phyloP scores from a whole-genome alignment of 441 rosid genomes.

The Populus trichocarpa region DNA sequence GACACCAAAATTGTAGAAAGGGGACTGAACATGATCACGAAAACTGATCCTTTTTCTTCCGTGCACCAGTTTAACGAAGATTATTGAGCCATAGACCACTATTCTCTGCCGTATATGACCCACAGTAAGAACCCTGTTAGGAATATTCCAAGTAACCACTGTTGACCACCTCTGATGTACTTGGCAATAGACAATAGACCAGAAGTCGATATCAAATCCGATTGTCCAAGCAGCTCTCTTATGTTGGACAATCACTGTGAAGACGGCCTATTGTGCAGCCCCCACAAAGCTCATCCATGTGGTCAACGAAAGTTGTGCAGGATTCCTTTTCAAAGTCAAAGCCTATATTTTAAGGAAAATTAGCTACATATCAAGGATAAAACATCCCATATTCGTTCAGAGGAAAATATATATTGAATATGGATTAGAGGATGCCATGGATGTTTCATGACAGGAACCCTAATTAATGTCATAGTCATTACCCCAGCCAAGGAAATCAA shows the following conservation, averaged over 20 bases:
- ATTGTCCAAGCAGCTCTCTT: conserved; percentile 48
- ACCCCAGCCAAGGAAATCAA: conserved; percentile 51
- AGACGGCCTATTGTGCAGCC: conserved; percentile 61
- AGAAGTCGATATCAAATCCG: conserved; percentile 53
- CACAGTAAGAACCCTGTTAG: not conserved
- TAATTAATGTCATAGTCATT: conserved; percentile 52
- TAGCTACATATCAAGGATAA: not conserved
- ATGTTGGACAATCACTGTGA: conserved; percentile 43
- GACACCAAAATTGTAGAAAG: conserved; percentile 48
- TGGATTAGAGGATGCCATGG: conserved; percentile 38
- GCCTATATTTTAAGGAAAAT: conserved; percentile 33
- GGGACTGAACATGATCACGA: conserved; percentile 71
- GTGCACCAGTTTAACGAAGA: conserved; percentile 60
- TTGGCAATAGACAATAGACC: conserved; percentile 41
- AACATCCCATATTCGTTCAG: not conserved
- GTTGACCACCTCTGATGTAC: not conserved
- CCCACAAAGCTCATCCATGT: conserved; percentile 64
- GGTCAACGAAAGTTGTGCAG: conserved; percentile 60
- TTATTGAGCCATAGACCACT: conserved; percentile 43
- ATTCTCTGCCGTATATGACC: conserved; percentile 45
- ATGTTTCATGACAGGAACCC: conserved; percentile 43
- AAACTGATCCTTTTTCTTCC: conserved; percentile 58
- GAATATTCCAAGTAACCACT: not conserved
- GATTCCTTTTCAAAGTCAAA: conserved; percentile 52
- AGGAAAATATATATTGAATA: conserved; percentile 4